Evolutionary conservation across 148 eudicot species (phyloP).

Genomic region (Diospyros lotus): DNA sequence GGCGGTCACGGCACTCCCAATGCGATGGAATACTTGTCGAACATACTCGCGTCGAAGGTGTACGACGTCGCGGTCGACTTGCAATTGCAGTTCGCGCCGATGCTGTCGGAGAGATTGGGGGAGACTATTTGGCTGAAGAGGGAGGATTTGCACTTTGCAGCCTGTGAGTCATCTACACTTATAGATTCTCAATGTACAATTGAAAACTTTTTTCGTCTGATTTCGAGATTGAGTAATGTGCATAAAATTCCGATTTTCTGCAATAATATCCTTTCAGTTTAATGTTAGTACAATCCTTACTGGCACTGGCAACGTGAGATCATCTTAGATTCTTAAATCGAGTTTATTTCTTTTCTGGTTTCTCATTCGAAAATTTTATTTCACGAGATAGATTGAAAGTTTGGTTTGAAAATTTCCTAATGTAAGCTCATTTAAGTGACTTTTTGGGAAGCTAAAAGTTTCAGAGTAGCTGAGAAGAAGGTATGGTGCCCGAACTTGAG

Average conservation of each 20-base stretch:
- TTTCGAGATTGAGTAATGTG: background rate
- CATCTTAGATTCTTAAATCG: background rate
- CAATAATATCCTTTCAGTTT: background rate
- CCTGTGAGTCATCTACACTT: constrained; percentile 35
- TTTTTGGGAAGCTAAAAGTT: background rate
- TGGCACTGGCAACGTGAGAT: background rate
- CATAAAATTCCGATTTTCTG: background rate
- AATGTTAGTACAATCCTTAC: background rate
- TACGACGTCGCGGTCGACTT: constrained; percentile 70
- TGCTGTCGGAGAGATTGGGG: constrained; percentile 59
- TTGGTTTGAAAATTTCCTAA: background rate
- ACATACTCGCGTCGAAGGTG: constrained; percentile 59
- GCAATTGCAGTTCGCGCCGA: constrained; percentile 64
- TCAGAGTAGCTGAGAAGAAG: background rate
- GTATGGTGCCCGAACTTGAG: background rate
- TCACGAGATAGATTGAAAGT: background rate
- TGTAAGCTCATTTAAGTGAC: background rate
- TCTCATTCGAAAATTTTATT: background rate
- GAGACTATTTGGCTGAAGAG: constrained; percentile 62
- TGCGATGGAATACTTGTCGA: constrained; percentile 67
- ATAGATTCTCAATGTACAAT: background rate
- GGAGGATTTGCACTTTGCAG: constrained; percentile 54
- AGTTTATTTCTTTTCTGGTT: background rate
- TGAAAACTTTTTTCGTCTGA: background rate
- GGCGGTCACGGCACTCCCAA: constrained; percentile 2